A percentile compares a stretch with the other conserved stretches of the same genome.
Conservation (phyloP, 805 yeast species). For the Hanseniaspora singularis region DNA sequence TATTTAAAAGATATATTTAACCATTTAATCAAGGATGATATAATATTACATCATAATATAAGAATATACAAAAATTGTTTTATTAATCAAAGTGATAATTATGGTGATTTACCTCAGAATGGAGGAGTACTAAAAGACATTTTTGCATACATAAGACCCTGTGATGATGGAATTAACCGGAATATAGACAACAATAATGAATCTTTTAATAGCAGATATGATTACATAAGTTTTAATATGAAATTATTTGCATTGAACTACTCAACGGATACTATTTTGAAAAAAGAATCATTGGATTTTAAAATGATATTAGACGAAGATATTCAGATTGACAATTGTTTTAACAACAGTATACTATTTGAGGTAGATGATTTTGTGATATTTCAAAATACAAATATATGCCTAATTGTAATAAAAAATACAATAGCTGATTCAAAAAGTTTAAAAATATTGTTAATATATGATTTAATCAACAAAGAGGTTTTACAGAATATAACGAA, state of each 20-base stretch:
- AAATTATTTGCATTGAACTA: conserved; percentile 7
- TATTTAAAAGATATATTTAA: conserved; percentile 6
- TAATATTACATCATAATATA: conserved; percentile 5
- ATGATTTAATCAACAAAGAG: conserved; percentile 1
- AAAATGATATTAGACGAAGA: conserved; percentile 4
- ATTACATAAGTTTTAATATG: conserved; percentile 3
- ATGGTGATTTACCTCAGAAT: too few species aligned
- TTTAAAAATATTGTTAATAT: neutral
- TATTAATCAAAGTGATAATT: too few species aligned
- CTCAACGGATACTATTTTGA: neutral
- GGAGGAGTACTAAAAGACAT: conserved; percentile 3
- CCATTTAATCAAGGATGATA: conserved; percentile 5
- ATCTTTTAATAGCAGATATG: too few species aligned
- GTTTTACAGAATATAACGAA: neutral
- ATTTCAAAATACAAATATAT: conserved; percentile 9
- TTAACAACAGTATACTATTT: neutral
- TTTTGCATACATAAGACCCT: neutral
- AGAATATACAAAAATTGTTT: neutral
- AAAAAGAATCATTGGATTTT: neutral
- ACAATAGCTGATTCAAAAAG: neutral
- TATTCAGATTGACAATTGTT: neutral
- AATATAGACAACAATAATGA: too few species aligned
- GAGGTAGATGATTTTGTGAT: neutral
- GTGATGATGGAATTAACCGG: neutral
- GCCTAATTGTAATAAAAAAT: neutral